A percentile compares a stretch with the other conserved stretches of the same genome.
These are phyloP conservation scores for Juglanconis oblonga DNA, from an alignment of 2,329 filamentous ascomycete genomes.

Conservation along the genomic window DNA sequence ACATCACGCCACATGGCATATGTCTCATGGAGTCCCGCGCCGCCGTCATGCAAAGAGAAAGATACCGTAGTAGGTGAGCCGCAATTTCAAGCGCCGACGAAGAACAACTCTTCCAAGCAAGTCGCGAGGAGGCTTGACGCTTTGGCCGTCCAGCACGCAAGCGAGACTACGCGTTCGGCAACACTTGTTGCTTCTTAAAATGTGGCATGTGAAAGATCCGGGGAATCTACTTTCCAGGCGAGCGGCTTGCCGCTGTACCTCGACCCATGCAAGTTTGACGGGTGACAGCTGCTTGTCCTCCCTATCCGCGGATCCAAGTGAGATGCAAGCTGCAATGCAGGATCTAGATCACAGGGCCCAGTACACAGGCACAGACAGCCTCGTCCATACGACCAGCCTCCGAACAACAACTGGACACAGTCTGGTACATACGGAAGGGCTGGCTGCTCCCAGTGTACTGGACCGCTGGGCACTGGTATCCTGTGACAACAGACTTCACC, in stretches of 20 bases:
- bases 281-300: conserved; percentile 14
- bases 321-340: conserved; percentile 18
- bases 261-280: conserved; percentile 16
- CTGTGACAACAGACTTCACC: neutral
- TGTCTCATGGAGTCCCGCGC: neutral
- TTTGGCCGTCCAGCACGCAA: neutral
- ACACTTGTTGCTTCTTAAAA: conserved; percentile 2
- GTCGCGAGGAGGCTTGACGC: neutral
- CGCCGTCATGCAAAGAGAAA: neutral
- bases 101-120: neutral
- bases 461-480: neutral
- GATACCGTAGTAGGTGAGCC: neutral
- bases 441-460: neutral
- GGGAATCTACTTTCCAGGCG: conserved; percentile 1
- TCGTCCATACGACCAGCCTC: neutral
- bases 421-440: neutral
- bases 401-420: neutral
- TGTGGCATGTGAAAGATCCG: conserved; percentile 5
- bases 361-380: neutral
- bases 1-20: conserved; percentile 15
- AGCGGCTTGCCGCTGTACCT: conserved; percentile 7
- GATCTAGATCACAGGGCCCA: neutral
- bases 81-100: neutral
- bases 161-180: neutral
- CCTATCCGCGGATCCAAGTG: conserved; percentile 1